These are phyloP conservation scores for Colletotrichum sp. DNA, from an alignment of 2,329 filamentous ascomycete species.

Conservation along the genomic window DNA sequence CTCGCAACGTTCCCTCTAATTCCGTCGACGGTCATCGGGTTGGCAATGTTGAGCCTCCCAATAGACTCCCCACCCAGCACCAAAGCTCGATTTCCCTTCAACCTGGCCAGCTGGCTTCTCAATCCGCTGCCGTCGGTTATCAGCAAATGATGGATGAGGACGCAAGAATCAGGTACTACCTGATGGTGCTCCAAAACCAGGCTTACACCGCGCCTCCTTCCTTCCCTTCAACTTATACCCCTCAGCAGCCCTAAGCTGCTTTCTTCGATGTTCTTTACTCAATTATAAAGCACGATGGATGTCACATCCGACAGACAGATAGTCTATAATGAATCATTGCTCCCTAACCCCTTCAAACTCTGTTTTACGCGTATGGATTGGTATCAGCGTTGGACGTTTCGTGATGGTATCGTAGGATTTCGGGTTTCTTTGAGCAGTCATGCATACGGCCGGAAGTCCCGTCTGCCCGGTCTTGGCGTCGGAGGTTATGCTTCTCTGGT, in stretches of 20 bases:
- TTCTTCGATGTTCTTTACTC: conserved; percentile 8
- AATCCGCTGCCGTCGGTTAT: neutral
- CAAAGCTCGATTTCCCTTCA: neutral
- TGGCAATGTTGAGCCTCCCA: neutral
- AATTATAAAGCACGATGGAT: neutral
- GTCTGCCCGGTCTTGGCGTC: neutral
- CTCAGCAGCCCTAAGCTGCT: conserved; percentile 15
- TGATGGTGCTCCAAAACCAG: neutral
- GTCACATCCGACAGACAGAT: neutral
- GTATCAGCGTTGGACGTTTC: neutral
- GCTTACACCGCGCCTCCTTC: neutral
- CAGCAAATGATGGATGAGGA: neutral
- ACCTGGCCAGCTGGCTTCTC: neutral
- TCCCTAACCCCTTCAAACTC: neutral
- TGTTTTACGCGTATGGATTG: neutral
- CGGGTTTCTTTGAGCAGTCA: neutral
- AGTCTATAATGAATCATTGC: conserved; percentile 6
- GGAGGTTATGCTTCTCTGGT: neutral
- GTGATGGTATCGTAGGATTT: neutral
- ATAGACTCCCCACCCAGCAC: neutral
- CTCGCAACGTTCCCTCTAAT: neutral
- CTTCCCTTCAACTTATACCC: conserved; percentile 17
- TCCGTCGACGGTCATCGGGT: neutral
- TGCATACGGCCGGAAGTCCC: neutral
- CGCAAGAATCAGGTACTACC: neutral